These are phyloP conservation scores for Aspergillus cristatus DNA, from an alignment of 495 filamentous ascomycete species.

Conservation along the genomic window DNA sequence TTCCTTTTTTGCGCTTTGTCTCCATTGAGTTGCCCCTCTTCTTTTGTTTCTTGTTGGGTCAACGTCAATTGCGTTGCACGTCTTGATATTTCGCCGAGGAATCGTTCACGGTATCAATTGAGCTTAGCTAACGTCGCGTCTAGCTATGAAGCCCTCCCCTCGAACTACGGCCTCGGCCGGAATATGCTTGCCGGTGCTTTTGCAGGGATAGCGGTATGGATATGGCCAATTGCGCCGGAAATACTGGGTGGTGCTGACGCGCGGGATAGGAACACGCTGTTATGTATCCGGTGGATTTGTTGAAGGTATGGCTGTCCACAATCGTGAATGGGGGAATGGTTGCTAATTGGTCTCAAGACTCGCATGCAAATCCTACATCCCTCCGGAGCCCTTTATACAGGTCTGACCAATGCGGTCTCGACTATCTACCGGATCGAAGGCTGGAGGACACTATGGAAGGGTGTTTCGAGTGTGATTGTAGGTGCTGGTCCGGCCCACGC, in stretches of 20 bases:
- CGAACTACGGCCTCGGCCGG: constrained; percentile 55
- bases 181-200: constrained; percentile 96
- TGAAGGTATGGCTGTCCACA: constrained; percentile 61
- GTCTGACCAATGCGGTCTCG: constrained; percentile 83
- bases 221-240: constrained; percentile 5
- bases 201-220: constrained; percentile 85
- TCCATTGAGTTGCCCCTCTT: neutral
- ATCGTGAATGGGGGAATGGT: no score
- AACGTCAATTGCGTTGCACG: neutral
- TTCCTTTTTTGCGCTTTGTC: neutral
- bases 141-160: constrained; percentile 64
- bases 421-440: constrained; percentile 88
- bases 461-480: constrained; percentile 90
- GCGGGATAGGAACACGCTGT: constrained; percentile 66
- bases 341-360: constrained; percentile 47
- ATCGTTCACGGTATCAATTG: no score
- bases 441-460: constrained; percentile 85
- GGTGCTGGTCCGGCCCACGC: constrained; percentile 95
- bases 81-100: no score
- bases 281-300: constrained; percentile 96
- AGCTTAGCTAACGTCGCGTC: no score
- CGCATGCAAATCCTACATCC: constrained; percentile 96
- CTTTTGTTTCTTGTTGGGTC: neutral
- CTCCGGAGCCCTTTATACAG: constrained; percentile 77
- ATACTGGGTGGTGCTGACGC: constrained; percentile 10